phyloP scores from a whole-genome alignment of 2,329 filamentous ascomycete genomes.

The Monilinia polystroma region DNA sequence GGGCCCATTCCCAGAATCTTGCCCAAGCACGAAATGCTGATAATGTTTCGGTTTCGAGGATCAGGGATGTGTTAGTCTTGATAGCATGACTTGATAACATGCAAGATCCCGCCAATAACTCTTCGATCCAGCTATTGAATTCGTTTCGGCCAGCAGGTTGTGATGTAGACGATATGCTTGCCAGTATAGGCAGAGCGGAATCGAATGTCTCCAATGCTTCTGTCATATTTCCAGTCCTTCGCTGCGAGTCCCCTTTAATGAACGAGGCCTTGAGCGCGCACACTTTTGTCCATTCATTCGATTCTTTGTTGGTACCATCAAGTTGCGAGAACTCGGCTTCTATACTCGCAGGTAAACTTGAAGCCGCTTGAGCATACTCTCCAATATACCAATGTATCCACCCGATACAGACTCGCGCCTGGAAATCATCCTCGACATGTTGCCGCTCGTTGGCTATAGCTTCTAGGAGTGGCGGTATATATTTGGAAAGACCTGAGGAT shows the following conservation, averaged over 20 bases:
- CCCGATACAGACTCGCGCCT: slow-evolving; percentile 78
- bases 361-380: slow-evolving; percentile 62
- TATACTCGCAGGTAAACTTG: slow-evolving; percentile 63
- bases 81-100: slow-evolving; percentile 63
- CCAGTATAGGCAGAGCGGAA: slow-evolving; percentile 63
- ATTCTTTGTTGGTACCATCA: slow-evolving; percentile 50
- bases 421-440: slow-evolving; percentile 62
- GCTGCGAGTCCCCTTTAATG: slow-evolving; percentile 66
- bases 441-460: slow-evolving; percentile 58
- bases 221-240: slow-evolving; percentile 48
- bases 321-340: slow-evolving; percentile 54
- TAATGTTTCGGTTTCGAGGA: slow-evolving; percentile 54
- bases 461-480: slow-evolving; percentile 46
- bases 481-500: slow-evolving; percentile 34
- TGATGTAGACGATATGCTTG: slow-evolving; percentile 51
- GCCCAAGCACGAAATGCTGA: slow-evolving; percentile 66
- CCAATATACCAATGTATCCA: slow-evolving; percentile 80
- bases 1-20: slow-evolving; percentile 59
- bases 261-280: slow-evolving; percentile 78
- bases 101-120: slow-evolving; percentile 72
- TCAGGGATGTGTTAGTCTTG: slow-evolving; percentile 50
- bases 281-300: slow-evolving; percentile 76
- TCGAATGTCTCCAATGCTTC: slow-evolving; percentile 68
- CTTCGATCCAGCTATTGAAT: slow-evolving; percentile 74
- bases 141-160: slow-evolving; percentile 55